phyloP scores from a whole-genome alignment of 345 rosid species.

The Noccaea caerulescens region DNA sequence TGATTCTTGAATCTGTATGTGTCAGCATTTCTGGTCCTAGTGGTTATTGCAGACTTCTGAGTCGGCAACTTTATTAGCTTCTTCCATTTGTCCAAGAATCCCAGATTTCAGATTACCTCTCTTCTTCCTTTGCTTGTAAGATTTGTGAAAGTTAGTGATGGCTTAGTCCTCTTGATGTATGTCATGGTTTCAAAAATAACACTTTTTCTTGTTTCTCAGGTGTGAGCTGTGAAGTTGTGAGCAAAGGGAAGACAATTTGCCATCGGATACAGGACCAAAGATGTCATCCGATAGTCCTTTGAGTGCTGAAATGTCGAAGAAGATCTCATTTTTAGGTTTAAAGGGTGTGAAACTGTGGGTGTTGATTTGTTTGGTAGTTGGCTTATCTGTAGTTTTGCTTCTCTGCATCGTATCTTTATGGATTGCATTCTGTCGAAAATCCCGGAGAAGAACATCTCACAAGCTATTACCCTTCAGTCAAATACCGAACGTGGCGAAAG shows the following conservation, averaged over 20 bases:
- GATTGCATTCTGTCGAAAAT: slow-evolving; percentile 69
- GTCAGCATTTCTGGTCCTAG: slow-evolving; percentile 19
- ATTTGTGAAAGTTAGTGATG: slow-evolving; percentile 41
- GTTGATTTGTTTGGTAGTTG: slow-evolving; percentile 75
- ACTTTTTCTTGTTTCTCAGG: slow-evolving; percentile 23
- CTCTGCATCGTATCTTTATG: slow-evolving; percentile 71
- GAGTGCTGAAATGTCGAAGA: slow-evolving; percentile 71
- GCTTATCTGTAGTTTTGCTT: slow-evolving; percentile 64
- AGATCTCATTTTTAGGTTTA: slow-evolving; percentile 75
- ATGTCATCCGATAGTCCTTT: slow-evolving; percentile 75
- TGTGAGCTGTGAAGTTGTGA: slow-evolving; percentile 29
- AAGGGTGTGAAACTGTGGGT: slow-evolving; percentile 90
- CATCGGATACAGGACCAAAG: slow-evolving; percentile 25
- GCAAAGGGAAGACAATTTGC: slow-evolving; percentile 33
- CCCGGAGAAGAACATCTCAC: slow-evolving; percentile 56
- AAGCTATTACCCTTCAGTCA: slow-evolving; percentile 61
- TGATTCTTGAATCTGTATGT: slow-evolving; percentile 3
- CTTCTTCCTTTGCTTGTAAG: slow-evolving; percentile 25
- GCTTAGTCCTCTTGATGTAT: slow-evolving; percentile 46
- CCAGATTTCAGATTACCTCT: slow-evolving; percentile 11
- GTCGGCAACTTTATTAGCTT: slow-evolving; percentile 38
- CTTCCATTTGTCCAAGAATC: slow-evolving; percentile 34
- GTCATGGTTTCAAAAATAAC: neutral
- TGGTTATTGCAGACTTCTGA: slow-evolving; percentile 23
- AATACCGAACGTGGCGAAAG: slow-evolving; percentile 84